Base-by-base conservation (phyloP, 1,284 basidiomycete species). In the Tylopilus sp. region DNA sequence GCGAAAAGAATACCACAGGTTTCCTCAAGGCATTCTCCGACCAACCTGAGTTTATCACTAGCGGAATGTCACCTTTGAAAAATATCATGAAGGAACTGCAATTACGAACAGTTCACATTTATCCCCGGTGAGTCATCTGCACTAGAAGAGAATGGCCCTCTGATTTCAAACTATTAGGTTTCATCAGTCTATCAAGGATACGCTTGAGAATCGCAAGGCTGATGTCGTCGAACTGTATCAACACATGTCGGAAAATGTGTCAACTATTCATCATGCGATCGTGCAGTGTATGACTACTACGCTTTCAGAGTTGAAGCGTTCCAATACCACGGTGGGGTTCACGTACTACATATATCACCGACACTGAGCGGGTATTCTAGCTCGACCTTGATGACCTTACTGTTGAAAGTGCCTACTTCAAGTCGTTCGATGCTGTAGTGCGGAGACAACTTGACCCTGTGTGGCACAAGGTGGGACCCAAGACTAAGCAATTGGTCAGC, bases 1-100 rank as follows among this genome's bases (percentile, higher is more conserved):
- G 94, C 41, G 87, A 95, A 67, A 85, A 88, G 71, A 98, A 98
- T 71, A 76, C 82, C 70, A 81, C 79, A 7, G 96, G 95, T 2
- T 99, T 98, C 70, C 74, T 98, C 58, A 98, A 99, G 71, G 97
- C 94, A 0, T 98, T 99, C 67, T 94, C 94, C 0, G 96, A 98
- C 69, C 88, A 98, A 62, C 94, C 96, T 0, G 96, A 99, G 68
- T 85, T 89, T 55, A 97, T 99, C 57, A 94, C 90, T 0, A 91
- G 86, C 60, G 95, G 95, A 0, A 74, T 98, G 65, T 93, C 90
- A 1, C 95, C 96, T 0, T 75, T 99, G 19, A 90, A 90, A 64
- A 94, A 89, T 43, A 91, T 97, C 56, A 86, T 99, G 79, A 91
- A 94, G 59, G 94, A 97, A 68, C 80, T 99, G 5, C 92, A 93